Evolutionary conservation across 2,329 filamentous ascomycete species (phyloP), one percentile per base, ranked within the genome.

Genomic region (Sarocladium brachiariae): DNA sequence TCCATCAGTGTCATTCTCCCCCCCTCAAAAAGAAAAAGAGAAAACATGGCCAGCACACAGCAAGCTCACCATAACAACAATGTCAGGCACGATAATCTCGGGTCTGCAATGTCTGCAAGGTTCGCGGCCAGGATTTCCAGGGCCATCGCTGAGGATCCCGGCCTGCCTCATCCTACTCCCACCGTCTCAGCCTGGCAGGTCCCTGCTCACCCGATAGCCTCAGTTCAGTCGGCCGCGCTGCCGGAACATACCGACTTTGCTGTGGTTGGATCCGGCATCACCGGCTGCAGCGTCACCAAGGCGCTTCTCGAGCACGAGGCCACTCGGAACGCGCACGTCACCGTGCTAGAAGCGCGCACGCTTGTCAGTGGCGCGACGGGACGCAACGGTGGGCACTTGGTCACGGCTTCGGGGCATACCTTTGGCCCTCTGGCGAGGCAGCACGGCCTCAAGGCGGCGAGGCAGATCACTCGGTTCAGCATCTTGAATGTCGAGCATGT

Each of bases 401-500:
- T 57, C 9, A 57, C 56, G 21, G 45, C 63, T 25, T 65, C 70
- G 3, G 68, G 73, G 47, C 65, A 70, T 52, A 56, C 67, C 19
- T 74, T 71, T 45, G 55, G 55, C 11, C 53, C 54, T 4, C 50
- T 73, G 4, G 59, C 61, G 30, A 37, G 55, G 6, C 54, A 52
- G 18, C 56, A 66, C 30, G 65, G 67, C 0, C 53, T 56, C 1
- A 65, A 67, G 35, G 58, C 63, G 3, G 73, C 75, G 2, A 64
- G 64, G 16, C 62, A 65, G 43, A 64, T 76, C n/a, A 63, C 68
- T 1, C 57, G 64, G 1, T 76, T 77, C 50, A 68, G 70, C 52
- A 57, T 70, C 23, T 49, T 58, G 25, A 69, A 73, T 47, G 57
- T 74, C 4, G 59, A 65, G 19, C 24, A 54, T 13, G 21, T 56